Evolutionary conservation across 108 stramenopile species (phyloP).

Genomic region (Cyclotella atomus): DNA sequence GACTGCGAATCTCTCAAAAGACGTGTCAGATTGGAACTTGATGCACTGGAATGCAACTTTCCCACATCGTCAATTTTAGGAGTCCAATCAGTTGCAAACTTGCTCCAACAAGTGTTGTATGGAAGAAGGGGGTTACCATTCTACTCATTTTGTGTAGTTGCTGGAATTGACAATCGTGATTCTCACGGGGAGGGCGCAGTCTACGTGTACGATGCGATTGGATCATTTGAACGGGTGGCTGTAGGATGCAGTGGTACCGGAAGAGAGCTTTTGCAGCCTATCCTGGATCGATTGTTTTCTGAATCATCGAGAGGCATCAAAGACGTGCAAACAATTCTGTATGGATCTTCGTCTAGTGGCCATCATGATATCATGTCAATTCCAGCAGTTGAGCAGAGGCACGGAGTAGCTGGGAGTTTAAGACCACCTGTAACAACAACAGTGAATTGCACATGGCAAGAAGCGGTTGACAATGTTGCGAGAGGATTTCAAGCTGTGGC

Average conservation of each 20-base stretch:
- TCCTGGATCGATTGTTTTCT: conserved; percentile 77
- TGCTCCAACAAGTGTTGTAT: conserved; percentile 76
- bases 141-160: conserved; percentile 85
- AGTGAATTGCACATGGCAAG: conserved; percentile 64
- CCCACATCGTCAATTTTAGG: conserved; percentile 6
- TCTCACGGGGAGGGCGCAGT: conserved; percentile 45
- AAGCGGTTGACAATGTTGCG: conserved; percentile 64
- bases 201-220: conserved; percentile 89
- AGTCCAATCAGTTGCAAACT: conserved; percentile 59
- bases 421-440: conserved; percentile 38
- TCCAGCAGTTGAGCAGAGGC: conserved; percentile 41
- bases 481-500: conserved; percentile 78
- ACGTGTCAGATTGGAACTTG: conserved; percentile 60
- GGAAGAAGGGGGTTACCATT: conserved; percentile 77
- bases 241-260: conserved; percentile 83
- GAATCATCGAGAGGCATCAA: not conserved
- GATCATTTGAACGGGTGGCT: conserved; percentile 82
- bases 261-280: conserved; percentile 79
- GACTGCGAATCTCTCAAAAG: conserved; percentile 81
- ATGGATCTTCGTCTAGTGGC: too few species aligned
- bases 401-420: conserved; percentile 46
- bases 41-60: conserved; percentile 36
- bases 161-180: conserved; percentile 49
- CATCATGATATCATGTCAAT: conserved; percentile 23
- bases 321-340: not conserved